Base-by-base conservation (phyloP, 768 basidiomycete species). In the Gautieria morchelliformis region DNA sequence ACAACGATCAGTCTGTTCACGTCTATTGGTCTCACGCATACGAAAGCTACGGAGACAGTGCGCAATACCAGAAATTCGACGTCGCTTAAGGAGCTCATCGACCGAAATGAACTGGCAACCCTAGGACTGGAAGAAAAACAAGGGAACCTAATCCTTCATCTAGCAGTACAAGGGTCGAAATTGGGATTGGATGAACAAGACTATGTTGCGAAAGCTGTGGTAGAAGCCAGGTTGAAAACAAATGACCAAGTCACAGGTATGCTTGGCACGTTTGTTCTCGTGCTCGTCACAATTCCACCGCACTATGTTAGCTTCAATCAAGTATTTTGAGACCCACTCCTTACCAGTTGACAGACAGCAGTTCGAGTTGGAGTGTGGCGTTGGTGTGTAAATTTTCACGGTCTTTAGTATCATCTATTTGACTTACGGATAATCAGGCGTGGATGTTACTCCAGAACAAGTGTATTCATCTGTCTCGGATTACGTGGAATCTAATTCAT, bases 191-290 rank as follows among this genome's bases (percentile, higher is more conserved):
- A 70, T n/a, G 81, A 81, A 66, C 77, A 79, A 59, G 74, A 71
- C 46, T 90, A 83, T 69, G 72, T 86, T 17, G 75, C 90, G 39
- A 68, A 72, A n/a, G 81, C 77, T 60, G 84, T 98, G 63, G 67
- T 83, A n/a, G 79, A 83, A 56, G 84, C 80, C 20, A 80, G 80
- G 61, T 69, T 98, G 58, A 89, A 85, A 71, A 82, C 79, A 35
- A 78, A 82, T 3, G 95, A 97, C 68, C 94, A 97, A 75, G 82
- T 96, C 24, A 75, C 80, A 53, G 94, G 94, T 93, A 64, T 63
- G 84, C 70, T 11, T 12, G 5, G 20, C 20, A 4, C 15, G 17
- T 14, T 20, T 24, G 37, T 24, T 19, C 14, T 39, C 11, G 51
- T 27, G 33, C 41, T 62, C 49, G 35, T 35, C 33, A 19, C 37